Evolutionary conservation across 1,284 basidiomycete genomes (phyloP), one percentile per base, ranked within the genome.

Genomic region (Ceratobasidium sp.): DNA sequence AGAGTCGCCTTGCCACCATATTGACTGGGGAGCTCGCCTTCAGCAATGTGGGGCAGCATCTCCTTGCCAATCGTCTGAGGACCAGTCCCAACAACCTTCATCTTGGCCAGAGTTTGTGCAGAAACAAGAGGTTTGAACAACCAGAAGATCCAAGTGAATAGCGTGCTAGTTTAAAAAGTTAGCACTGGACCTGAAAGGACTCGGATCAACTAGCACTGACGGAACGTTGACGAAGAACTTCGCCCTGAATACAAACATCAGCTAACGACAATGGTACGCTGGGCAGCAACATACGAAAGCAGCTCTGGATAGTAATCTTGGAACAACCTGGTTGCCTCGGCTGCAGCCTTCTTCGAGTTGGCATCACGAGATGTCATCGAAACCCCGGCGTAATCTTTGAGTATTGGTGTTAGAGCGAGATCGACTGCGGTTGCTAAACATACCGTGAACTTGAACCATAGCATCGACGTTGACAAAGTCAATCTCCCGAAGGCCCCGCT

Each of bases 181-280:
- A 30, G 33, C 33, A 25, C 12, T 21, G 9, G 8, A 53, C 28
- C 64, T n/a, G 30, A 25, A 30, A 40, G 36, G 14, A 66, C 23
- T 3, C 30, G 25, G 48, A 38, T n/a, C 7, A 38, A 38, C 18
- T 16, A 44, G 18, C 8, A 56, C 64, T 67, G 44, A 84, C 0
- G 91, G 91, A 16, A 92, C 89, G 76, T 91, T 91, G 77, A 92
- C 83, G 77, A 92, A 92, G 81, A 88, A 91, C 78, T 92, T 92
- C 78, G 84, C 84, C 75, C 85, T 84, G 88, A 91, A 75, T n/a
- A 23, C 18, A 44, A 56, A 25, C 3, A 49, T 51, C 38, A 25
- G 18, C n/a, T 8, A 56, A 33, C 14, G 23, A 16, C 42, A 67
- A 36, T 44, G 63, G 46, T 11, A 49, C 40, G 23, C 18, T 40